A percentile compares a stretch with the other conserved stretches of the same genome.
Evolutionary conservation across 169 alveolate genomes (phyloP).

Genomic region (Besnoitia besnoiti): DNA sequence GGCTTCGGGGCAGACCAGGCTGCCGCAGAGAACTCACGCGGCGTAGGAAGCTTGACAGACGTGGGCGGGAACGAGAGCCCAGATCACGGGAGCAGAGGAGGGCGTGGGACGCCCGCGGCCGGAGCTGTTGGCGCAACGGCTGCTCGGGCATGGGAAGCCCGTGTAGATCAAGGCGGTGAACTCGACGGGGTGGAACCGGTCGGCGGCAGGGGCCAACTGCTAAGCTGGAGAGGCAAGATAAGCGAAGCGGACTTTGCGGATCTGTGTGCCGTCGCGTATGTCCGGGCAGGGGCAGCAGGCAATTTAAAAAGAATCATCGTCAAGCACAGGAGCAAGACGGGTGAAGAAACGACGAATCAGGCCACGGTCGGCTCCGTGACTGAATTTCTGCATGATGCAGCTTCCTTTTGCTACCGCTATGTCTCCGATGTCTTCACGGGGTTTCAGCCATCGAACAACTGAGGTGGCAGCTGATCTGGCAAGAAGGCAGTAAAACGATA

Average conservation of each 20-base stretch:
- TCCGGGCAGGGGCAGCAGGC: conserved; percentile 56
- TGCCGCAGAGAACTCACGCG: not conserved
- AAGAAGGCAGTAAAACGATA: too few species aligned
- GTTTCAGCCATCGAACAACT: not conserved
- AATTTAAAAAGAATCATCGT: conserved; percentile 28
- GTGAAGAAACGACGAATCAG: not conserved
- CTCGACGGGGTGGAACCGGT: conserved; percentile 34
- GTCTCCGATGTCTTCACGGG: conserved; percentile 21
- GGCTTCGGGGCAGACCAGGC: not conserved
- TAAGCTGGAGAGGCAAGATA: conserved; percentile 21
- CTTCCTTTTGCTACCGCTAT: conserved; percentile 41
- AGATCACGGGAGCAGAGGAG: not conserved
- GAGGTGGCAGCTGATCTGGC: not conserved
- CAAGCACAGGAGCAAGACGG: not conserved
- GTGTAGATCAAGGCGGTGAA: not conserved
- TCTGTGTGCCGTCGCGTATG: conserved; percentile 22
- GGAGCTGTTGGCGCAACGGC: conserved; percentile 17
- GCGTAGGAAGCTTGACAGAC: not conserved
- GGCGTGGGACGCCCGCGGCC: not conserved
- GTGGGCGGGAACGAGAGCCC: not conserved
- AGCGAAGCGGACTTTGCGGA: conserved; percentile 42
- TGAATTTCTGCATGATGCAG: conserved; percentile 32
- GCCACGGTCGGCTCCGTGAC: not conserved
- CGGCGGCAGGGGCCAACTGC: conserved; percentile 38
- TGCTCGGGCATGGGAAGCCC: not conserved